Conservation (phyloP, 208 protist species). For the Giardia muris region DNA sequence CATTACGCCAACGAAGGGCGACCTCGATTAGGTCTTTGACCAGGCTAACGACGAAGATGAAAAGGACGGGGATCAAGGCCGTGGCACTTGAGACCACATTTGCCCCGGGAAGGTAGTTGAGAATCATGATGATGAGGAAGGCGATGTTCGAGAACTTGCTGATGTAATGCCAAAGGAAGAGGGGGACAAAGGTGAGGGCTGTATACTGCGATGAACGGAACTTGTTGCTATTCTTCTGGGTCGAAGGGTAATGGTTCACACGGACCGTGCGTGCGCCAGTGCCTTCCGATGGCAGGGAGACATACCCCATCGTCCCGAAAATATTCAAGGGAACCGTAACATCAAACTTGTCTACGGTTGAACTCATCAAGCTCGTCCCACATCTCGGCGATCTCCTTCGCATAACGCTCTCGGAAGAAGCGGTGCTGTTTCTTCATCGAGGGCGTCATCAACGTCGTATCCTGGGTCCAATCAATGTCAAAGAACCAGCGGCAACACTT, state of each 20-base stretch:
- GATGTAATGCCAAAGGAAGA: not conserved
- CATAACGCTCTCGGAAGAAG: not conserved
- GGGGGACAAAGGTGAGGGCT: not conserved
- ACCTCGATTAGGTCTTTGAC: not conserved
- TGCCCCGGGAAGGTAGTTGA: not conserved
- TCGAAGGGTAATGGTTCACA: not conserved
- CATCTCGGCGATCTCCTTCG: not conserved
- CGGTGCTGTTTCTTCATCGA: conserved; percentile 17
- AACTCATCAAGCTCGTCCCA: not conserved
- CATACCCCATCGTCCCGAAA: no score
- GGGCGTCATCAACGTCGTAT: not conserved
- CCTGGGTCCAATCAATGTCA: conserved; percentile 10
- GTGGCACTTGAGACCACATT: not conserved
- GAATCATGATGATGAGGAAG: not conserved
- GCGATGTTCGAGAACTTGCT: not conserved
- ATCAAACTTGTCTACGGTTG: no score
- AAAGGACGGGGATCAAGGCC: not conserved
- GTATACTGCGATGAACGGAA: not conserved
- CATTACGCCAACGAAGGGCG: not conserved
- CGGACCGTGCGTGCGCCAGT: not conserved
- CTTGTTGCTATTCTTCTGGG: not conserved
- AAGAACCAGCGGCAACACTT: not conserved
- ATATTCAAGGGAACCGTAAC: no score
- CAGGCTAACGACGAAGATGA: not conserved
- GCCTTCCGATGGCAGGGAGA: no score